Base-by-base conservation (phyloP, 495 filamentous ascomycete species). In the Neurospora terricola region DNA sequence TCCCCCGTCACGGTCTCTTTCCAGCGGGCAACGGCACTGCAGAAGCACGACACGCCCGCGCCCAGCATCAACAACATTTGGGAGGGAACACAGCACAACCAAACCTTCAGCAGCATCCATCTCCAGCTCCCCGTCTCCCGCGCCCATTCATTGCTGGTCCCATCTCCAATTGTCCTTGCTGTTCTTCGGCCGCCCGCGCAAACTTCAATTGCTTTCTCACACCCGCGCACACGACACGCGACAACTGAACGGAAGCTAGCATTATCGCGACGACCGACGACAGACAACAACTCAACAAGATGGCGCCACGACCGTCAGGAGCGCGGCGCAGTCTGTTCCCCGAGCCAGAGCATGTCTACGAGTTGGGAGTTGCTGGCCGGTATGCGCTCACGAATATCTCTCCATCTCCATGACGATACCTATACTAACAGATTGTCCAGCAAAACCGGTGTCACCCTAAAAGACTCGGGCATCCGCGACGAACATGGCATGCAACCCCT, bases 401-500 rank as follows among this genome's bases (percentile, higher is more conserved):
- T 16, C 21, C 16, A 69, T 16, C 54, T 18, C 30, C 12, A 62
- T 7, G 45, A 11, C 2, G 14, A 72, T 43, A 77, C 62, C 18
- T 43, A 68, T 30, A 11, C 38, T 72, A 39, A 36, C 43, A 40
- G 0, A 12, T 14, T 18, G 38, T 16, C n/a, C 76, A 86, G 84
- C 38, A 88, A 95, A 87, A 99, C 96, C 10, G 96, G 96, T 30
- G 86, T 96, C 38, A 92, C 89, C 1, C 81, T 99, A 37, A 87
- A 88, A 78, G 93, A 98, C 81, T 88, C 86, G 71, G 93, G 93
- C 48, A 83, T 91, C 70, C 91, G 93, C 82, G 94, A 98, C 82
- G 96, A 94, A 79, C 84, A 97, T 86, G 96, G 96, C 80, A 88
- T 99, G 82, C 94, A 98, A 80, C 89, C 90, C 40, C 86, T 97